These are phyloP conservation scores for Rhododendron ovatum DNA, from an alignment of 148 eudicot species.

Conservation along the genomic window DNA sequence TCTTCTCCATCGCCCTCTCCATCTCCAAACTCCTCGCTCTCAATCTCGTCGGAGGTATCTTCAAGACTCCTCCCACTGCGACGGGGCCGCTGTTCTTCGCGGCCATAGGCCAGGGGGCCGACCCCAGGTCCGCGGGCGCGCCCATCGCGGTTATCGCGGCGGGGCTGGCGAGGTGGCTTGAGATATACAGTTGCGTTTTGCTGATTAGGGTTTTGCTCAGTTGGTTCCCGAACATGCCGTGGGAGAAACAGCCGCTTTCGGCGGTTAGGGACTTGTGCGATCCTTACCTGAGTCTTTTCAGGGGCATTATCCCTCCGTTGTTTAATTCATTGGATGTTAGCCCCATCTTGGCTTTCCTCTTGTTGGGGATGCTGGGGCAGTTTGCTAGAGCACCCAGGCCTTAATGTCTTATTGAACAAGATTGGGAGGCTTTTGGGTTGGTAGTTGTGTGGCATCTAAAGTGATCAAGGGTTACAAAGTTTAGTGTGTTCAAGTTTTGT, in stretches of 20 bases:
- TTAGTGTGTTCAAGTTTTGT: neutral
- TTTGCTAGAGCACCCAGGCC: neutral
- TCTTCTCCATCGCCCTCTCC: neutral
- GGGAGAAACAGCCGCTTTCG: neutral
- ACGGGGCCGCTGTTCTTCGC: neutral
- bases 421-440: neutral
- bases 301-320: neutral
- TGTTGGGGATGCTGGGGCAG: neutral
- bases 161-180: neutral
- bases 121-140: neutral
- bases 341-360: neutral
- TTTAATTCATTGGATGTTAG: neutral
- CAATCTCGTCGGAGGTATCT: neutral
- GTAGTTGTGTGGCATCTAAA: neutral
- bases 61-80: neutral
- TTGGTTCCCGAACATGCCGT: neutral
- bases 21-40: neutral
- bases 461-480: neutral
- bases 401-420: neutral
- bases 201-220: slow-evolving; percentile 1
- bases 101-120: neutral
- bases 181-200: neutral
- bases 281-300: neutral
- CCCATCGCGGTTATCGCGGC: neutral
- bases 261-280: neutral